Evolutionary conservation across 2,329 filamentous ascomycete species (phyloP), one percentile per base, ranked within the genome.

Genomic region (Trematosphaeria pertusa): DNA sequence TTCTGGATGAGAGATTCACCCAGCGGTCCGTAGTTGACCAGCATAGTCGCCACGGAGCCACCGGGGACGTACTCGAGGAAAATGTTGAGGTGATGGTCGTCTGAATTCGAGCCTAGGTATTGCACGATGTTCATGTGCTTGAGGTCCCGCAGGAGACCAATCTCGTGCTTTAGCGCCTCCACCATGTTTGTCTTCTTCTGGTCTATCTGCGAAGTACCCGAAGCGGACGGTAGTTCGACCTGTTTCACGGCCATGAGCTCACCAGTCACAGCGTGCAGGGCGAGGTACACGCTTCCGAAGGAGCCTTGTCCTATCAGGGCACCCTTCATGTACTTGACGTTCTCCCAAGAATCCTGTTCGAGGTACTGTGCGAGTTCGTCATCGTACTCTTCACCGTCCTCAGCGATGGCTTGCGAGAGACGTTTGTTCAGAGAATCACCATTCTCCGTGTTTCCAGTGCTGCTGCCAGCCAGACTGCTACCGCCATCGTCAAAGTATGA

Each of bases 261-360:
- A 65, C 93, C 94, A 14, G 94, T 99, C 43, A 99, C 88, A 39
- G 94, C 90, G 70, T 99, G 94, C 22, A 99, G 81, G 19, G 94
- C 94, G 37, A 99, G 82, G 74, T 95, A 99, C 42, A 99, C 94
- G 61, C 87, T 92, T 64, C 94, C 94, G 65, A 99, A 99, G 4
- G 92, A 97, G 54, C 94, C 94, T 73, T 97, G 91, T 22, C 94
- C 94, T 58, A 99, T 99, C 54, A 97, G 80, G 22, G 93, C 92
- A 66, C 94, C 94, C 78, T 97, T 97, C 91, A 99, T 97, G 89
- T 95, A 99, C 73, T 96, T 96, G 76, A 93, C 89, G 54, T 96
- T 92, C 56, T 95, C 92, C 86, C 94, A 97, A 7, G 91, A 95
- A 67, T 97, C 91, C 55, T 91, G 90, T 24, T 91, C 86, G 31